These are phyloP conservation scores for Leccinellum albellum DNA, from an alignment of 768 basidiomycete genomes.

Conservation along the genomic window DNA sequence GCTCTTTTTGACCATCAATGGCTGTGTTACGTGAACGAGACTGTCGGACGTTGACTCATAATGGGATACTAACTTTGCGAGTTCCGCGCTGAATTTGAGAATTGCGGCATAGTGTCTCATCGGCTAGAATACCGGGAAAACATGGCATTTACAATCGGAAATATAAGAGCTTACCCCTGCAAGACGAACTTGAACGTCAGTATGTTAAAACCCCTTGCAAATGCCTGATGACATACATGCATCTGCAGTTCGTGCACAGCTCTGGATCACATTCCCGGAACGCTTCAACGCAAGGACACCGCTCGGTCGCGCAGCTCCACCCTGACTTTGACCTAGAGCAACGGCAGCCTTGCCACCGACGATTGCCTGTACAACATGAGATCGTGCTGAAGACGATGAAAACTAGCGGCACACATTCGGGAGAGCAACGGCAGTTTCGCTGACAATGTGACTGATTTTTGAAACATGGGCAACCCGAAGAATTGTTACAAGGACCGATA, in stretches of 20 bases:
- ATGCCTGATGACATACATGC: constrained; percentile 36
- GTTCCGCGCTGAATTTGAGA: constrained; percentile 43
- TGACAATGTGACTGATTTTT: constrained; percentile 51
- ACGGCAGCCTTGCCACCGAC: constrained; percentile 55
- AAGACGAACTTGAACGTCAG: constrained; percentile 1
- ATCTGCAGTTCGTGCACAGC: constrained; percentile 50
- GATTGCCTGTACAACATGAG: constrained; percentile 38
- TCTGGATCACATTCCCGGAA: constrained; percentile 68
- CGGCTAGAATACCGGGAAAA: constrained; percentile 19
- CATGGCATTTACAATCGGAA: neutral
- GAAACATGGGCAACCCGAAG: constrained; percentile 47
- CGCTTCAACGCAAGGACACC: constrained; percentile 51
- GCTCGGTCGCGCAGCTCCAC: constrained; percentile 34
- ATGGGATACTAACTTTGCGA: constrained; percentile 37
- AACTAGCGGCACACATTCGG: constrained; percentile 39
- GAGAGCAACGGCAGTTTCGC: constrained; percentile 49
- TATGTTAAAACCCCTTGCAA: neutral
- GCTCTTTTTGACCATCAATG: constrained; percentile 41
- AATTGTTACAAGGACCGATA: constrained; percentile 47
- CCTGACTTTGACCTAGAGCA: constrained; percentile 34
- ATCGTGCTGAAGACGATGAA: neutral
- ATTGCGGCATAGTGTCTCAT: constrained; percentile 42
- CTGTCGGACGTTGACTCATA: neutral
- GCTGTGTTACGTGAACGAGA: constrained; percentile 27
- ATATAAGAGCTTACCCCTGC: constrained; percentile 23